phyloP scores from a whole-genome alignment of 148 eudicot species.

The Camellia granthamiana region DNA sequence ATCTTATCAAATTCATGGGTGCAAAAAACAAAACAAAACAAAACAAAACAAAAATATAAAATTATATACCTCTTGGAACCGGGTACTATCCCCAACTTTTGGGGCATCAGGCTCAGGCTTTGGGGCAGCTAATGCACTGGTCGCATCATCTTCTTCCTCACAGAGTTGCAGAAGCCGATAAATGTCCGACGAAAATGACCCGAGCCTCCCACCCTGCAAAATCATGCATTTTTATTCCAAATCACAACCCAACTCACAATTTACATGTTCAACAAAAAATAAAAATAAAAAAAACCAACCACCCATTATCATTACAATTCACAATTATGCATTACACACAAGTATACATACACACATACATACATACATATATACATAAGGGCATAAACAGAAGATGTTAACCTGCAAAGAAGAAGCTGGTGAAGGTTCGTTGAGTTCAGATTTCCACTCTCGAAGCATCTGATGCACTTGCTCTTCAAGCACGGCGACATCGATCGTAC shows the following conservation, averaged over 20 bases:
- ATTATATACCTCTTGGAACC: constrained; percentile 48
- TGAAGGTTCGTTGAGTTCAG: constrained; percentile 87
- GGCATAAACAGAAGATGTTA: not conserved
- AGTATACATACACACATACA: not conserved
- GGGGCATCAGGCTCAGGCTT: constrained; percentile 76
- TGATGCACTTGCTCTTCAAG: constrained; percentile 87
- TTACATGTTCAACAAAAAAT: no score
- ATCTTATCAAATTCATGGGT: not conserved
- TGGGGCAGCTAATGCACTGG: constrained; percentile 67
- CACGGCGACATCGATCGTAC: constrained; percentile 56
- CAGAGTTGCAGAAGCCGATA: constrained; percentile 64
- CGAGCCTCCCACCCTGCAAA: constrained; percentile 74
- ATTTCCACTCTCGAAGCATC: constrained; percentile 88
- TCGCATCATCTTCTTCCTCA: constrained; percentile 98
- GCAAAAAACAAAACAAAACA: not conserved
- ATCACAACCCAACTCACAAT: constrained; percentile 10
- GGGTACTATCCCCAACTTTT: constrained; percentile 30
- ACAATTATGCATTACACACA: not conserved
- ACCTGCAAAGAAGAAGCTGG: constrained; percentile 79
- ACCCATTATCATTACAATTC: no score
- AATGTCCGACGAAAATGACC: constrained; percentile 73
- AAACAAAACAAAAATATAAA: not conserved
- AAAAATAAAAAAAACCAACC: no score
- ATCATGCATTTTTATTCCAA: constrained; percentile 1
- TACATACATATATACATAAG: not conserved